These are phyloP conservation scores for Castanospermum australe DNA, from an alignment of 306 rosid genomes.

Conservation along the genomic window DNA sequence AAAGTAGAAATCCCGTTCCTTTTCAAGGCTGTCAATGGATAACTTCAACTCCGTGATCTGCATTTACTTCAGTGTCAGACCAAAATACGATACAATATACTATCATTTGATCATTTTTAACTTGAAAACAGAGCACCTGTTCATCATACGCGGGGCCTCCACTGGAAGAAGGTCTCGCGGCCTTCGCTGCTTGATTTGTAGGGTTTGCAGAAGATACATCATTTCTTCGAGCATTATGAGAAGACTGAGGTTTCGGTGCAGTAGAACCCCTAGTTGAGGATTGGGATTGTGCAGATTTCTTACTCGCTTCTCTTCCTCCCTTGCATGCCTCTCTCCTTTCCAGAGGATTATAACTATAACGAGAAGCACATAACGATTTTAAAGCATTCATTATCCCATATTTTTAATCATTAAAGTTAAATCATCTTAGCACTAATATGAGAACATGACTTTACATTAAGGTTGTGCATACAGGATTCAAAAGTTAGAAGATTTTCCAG, in stretches of 20 bases:
- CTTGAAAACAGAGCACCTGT: slow-evolving; percentile 47
- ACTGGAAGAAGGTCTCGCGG: slow-evolving; percentile 43
- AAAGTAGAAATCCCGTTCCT: slow-evolving; percentile 93
- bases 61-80: slow-evolving; percentile 15
- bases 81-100: not conserved
- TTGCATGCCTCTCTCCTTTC: slow-evolving; percentile 83
- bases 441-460: not conserved
- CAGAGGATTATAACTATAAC: slow-evolving; percentile 70
- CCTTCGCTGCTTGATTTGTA: slow-evolving; percentile 52
- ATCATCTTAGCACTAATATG: not conserved
- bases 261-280: slow-evolving; percentile 58
- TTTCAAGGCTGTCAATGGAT: slow-evolving; percentile 94
- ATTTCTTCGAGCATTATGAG: slow-evolving; percentile 70
- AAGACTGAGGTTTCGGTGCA: slow-evolving; percentile 55
- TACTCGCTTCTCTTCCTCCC: slow-evolving; percentile 82
- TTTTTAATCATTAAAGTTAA: not conserved
- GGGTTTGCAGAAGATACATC: slow-evolving; percentile 50
- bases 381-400: not conserved
- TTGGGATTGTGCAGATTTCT: slow-evolving; percentile 66
- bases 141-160: slow-evolving; percentile 68
- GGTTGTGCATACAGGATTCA: not conserved
- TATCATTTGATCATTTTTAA: not conserved
- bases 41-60: slow-evolving; percentile 89
- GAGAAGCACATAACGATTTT: not conserved
- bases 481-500: not conserved